Evolutionary conservation across 306 rosid species (phyloP).

Genomic region (Fragaria vesca): DNA sequence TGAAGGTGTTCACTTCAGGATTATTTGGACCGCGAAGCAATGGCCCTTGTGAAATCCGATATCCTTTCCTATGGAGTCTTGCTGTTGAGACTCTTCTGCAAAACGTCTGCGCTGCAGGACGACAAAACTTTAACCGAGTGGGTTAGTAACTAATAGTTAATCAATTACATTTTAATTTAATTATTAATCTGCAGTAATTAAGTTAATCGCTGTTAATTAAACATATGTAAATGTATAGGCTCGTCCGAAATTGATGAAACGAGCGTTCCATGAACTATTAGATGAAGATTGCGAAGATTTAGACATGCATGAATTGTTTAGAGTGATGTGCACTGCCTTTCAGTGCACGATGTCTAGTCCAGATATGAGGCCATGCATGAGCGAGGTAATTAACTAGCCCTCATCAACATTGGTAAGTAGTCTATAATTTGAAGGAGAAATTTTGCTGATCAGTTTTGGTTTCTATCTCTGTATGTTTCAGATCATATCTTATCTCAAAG

Average conservation of each 20-base stretch:
- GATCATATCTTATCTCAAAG: slow-evolving; percentile 25
- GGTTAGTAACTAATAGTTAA: slow-evolving; percentile 15
- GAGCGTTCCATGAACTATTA: slow-evolving; percentile 28
- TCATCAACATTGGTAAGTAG: not conserved
- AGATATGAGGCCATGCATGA: slow-evolving; percentile 20
- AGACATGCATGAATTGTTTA: slow-evolving; percentile 23
- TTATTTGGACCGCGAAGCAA: slow-evolving; percentile 13
- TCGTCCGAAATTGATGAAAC: slow-evolving; percentile 20
- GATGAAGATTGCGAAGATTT: slow-evolving; percentile 18
- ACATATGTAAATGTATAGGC: slow-evolving; percentile 15
- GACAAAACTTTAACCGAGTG: slow-evolving; percentile 19
- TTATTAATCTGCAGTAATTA: not conserved
- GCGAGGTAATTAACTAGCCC: slow-evolving; percentile 11
- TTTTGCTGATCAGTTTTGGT: not conserved
- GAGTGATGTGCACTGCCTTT: slow-evolving; percentile 21
- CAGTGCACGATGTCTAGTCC: slow-evolving; percentile 20
- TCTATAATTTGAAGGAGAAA: not conserved
- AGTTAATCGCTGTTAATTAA: not conserved
- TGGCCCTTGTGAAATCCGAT: slow-evolving; percentile 20
- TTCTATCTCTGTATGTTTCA: not conserved
- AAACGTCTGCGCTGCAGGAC: slow-evolving; percentile 18
- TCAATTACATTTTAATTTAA: not conserved
- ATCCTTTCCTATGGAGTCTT: slow-evolving; percentile 24
- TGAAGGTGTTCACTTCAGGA: slow-evolving; percentile 18
- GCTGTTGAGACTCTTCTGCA: slow-evolving; percentile 31